Conservation (phyloP, 225 moss, liverwort and hornwort species). For the Pseudoscleropodium purum region DNA sequence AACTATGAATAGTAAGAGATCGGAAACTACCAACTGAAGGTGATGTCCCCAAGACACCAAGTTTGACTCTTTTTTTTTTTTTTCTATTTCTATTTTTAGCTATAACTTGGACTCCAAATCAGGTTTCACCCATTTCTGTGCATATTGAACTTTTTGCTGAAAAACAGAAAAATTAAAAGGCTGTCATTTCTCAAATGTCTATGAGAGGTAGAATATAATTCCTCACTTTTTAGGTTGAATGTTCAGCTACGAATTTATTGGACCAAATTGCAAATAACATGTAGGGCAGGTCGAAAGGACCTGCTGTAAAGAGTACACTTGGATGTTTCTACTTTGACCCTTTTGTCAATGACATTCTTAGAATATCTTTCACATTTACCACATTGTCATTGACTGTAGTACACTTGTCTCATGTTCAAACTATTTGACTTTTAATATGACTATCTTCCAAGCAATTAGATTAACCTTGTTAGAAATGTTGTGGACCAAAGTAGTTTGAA, state of each 20-base stretch:
- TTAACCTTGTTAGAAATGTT: too few relatives aligned
- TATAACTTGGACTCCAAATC: not conserved
- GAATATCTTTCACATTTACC: not conserved
- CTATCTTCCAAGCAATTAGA: not conserved
- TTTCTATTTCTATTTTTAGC: too few relatives aligned
- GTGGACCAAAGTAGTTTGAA: rapidly evolving
- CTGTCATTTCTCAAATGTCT: not conserved
- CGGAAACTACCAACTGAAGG: too few relatives aligned
- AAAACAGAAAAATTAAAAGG: not conserved
- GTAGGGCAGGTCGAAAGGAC: too few relatives aligned
- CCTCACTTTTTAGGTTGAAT: not conserved
- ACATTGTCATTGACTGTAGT: too few relatives aligned
- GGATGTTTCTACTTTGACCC: too few relatives aligned
- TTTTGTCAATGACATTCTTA: not conserved
- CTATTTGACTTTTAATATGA: not conserved
- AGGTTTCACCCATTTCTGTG: not conserved
- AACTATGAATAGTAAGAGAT: not conserved
- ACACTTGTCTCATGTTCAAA: not conserved
- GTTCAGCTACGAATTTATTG: not conserved
- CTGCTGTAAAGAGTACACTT: too few relatives aligned
- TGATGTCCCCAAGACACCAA: too few relatives aligned
- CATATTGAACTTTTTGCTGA: not conserved
- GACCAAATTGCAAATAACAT: not conserved
- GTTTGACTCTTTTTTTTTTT: not conserved
- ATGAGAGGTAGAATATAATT: not conserved